These are phyloP conservation scores for Pyricularia grisea DNA, from an alignment of 2,329 filamentous ascomycete species.

Conservation along the genomic window DNA sequence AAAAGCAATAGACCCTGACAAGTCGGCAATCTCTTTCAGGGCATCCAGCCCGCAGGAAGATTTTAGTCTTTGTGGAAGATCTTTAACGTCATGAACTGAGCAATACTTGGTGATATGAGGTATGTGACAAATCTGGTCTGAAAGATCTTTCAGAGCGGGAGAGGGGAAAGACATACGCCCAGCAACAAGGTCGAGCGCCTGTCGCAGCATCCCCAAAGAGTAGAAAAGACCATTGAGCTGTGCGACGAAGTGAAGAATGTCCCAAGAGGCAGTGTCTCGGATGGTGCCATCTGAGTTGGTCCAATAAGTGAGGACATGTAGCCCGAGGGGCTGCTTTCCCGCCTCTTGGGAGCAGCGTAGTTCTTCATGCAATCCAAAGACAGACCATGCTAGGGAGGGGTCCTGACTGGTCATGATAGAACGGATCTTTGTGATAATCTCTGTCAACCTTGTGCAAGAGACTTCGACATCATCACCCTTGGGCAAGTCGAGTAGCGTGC, in stretches of 20 bases:
- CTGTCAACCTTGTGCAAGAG: constrained; percentile 1
- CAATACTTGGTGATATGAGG: not conserved
- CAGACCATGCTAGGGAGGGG: constrained; percentile 20
- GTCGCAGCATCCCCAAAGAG: constrained; percentile 47
- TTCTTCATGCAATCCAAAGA: constrained; percentile 26
- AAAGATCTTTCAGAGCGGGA: not conserved
- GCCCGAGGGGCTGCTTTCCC: constrained; percentile 19
- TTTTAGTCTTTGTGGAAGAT: constrained; percentile 3
- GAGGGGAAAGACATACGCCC: not conserved
- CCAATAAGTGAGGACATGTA: constrained; percentile 19
- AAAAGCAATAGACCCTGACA: not conserved
- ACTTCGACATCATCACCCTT: constrained; percentile 10
- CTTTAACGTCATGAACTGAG: not conserved
- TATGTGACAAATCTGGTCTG: not conserved
- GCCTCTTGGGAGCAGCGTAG: constrained; percentile 20
- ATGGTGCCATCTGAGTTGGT: constrained; percentile 15
- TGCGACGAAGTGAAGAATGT: constrained; percentile 49
- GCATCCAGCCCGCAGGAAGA: not conserved
- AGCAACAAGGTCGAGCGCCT: constrained; percentile 31
- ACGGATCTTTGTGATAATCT: not conserved
- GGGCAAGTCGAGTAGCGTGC: constrained; percentile 20
- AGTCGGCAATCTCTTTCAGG: not conserved
- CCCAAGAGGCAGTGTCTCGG: constrained; percentile 37
- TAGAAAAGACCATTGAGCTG: constrained; percentile 52
- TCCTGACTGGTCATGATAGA: not conserved